phyloP scores from a whole-genome alignment of 345 rosid genomes.

The Lepidium didymum region DNA sequence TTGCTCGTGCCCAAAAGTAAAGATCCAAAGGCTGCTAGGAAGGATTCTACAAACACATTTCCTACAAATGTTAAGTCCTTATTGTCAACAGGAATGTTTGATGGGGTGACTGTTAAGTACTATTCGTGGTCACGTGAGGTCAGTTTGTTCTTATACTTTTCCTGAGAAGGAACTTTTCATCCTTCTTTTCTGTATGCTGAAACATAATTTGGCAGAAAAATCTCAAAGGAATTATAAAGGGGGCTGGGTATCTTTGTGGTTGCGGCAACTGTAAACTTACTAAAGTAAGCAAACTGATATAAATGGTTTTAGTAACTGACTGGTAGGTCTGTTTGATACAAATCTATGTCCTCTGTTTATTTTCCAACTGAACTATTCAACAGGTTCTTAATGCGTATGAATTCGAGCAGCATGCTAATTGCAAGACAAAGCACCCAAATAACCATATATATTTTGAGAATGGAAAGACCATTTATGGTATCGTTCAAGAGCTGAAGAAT shows the following conservation, averaged over 20 bases:
- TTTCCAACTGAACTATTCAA: conserved; percentile 14
- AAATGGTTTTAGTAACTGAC: conserved; percentile 3
- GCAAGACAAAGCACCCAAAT: conserved; percentile 94
- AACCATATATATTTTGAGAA: conserved; percentile 89
- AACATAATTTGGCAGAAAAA: conserved; percentile 39
- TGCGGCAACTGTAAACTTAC: conserved; percentile 60
- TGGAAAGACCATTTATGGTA: conserved; percentile 88
- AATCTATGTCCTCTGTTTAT: neutral
- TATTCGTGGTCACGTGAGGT: conserved; percentile 73
- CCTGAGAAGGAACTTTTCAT: conserved; percentile 1
- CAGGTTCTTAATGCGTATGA: conserved; percentile 87
- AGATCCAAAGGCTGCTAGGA: conserved; percentile 44
- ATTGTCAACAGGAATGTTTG: conserved; percentile 58
- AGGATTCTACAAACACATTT: conserved; percentile 74
- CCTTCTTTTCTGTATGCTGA: conserved; percentile 20
- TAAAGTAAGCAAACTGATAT: conserved; percentile 44
- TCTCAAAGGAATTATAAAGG: conserved; percentile 67
- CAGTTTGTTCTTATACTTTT: conserved; percentile 16
- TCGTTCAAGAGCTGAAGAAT: conserved; percentile 82
- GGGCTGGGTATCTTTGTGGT: conserved; percentile 86
- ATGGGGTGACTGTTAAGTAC: conserved; percentile 82
- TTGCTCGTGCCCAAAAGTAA: conserved; percentile 41
- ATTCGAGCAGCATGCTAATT: conserved; percentile 84
- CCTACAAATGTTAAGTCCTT: conserved; percentile 91
- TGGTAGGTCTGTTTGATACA: neutral